Conservation (phyloP, 768 basidiomycete species). For the Termitomyces eurrhizus region DNA sequence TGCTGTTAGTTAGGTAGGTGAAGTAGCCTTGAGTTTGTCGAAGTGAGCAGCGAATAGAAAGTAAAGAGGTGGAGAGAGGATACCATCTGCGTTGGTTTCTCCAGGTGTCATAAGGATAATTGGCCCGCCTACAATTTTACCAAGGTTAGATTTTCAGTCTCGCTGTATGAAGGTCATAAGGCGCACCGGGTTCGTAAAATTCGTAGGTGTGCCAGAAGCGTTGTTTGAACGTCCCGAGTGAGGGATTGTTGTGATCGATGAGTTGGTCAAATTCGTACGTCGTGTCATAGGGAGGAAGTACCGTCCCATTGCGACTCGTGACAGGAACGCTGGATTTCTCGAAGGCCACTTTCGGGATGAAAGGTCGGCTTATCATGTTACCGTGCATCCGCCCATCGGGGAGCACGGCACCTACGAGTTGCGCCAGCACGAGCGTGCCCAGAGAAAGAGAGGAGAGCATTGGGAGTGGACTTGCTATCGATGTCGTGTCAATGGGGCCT, state of each 20-base stretch:
- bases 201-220: slow-evolving; percentile 70
- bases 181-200: slow-evolving; percentile 50
- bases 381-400: slow-evolving; percentile 37
- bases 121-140: slow-evolving; percentile 41
- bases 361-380: slow-evolving; percentile 34
- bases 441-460: slow-evolving; percentile 1
- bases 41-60: background rate
- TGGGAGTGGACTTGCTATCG: background rate
- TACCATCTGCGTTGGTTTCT: slow-evolving; percentile 53
- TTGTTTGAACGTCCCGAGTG: slow-evolving; percentile 68
- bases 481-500: background rate
- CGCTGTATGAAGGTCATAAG: background rate
- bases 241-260: slow-evolving; percentile 50
- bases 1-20: slow-evolving; percentile 60
- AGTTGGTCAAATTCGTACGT: slow-evolving; percentile 55
- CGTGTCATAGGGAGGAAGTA: slow-evolving; percentile 39
- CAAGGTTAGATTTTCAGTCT: background rate
- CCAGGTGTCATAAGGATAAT: slow-evolving; percentile 66
- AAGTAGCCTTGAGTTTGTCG: slow-evolving; percentile 28
- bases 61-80: slow-evolving; percentile 5
- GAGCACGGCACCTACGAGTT: slow-evolving; percentile 18
- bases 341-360: slow-evolving; percentile 28
- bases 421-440: slow-evolving; percentile 15
- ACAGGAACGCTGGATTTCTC: slow-evolving; percentile 27
- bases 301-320: slow-evolving; percentile 38